phyloP scores from a whole-genome alignment of 2,329 filamentous ascomycete genomes.

The Ramularia endophylla region DNA sequence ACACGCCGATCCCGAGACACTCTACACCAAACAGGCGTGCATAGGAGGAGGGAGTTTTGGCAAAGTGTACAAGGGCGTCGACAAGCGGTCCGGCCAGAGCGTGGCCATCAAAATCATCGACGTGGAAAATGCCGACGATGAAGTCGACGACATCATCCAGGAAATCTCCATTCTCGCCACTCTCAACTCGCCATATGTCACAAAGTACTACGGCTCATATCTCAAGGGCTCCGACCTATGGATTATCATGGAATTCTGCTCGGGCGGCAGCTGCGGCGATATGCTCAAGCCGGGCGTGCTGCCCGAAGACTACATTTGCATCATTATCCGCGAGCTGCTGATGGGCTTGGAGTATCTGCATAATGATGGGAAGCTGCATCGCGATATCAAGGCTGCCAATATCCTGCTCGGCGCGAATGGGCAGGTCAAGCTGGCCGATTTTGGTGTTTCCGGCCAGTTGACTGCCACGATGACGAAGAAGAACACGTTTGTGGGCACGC shows the following conservation, averaged over 20 bases:
- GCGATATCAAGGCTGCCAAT: constrained; percentile 98
- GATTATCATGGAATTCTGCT: constrained; percentile 99
- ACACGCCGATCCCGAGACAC: constrained; percentile 71
- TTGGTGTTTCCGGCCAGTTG: constrained; percentile 92
- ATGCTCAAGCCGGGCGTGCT: constrained; percentile 91
- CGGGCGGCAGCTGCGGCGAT: constrained; percentile 91
- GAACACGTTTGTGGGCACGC: constrained; percentile 96
- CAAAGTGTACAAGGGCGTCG: constrained; percentile 97
- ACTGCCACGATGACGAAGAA: constrained; percentile 99
- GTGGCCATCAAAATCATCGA: constrained; percentile 99
- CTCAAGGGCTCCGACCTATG: constrained; percentile 93
- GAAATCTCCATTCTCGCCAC: constrained; percentile 97
- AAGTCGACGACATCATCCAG: constrained; percentile 98
- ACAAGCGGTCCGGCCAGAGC: constrained; percentile 85
- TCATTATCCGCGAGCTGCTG: constrained; percentile 85
- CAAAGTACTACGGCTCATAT: constrained; percentile 96
- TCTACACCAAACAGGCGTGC: constrained; percentile 73
- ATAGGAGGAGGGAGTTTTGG: constrained; percentile 95
- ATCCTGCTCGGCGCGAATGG: constrained; percentile 82
- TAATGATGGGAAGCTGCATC: constrained; percentile 89
- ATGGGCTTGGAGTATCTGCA: constrained; percentile 90
- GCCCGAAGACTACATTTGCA: constrained; percentile 92
- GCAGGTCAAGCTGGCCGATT: constrained; percentile 95
- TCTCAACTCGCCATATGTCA: constrained; percentile 92
- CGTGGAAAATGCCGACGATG: constrained; percentile 97